These are phyloP conservation scores for Amylostereum areolatum DNA, from an alignment of 1,284 basidiomycete genomes.

Conservation along the genomic window DNA sequence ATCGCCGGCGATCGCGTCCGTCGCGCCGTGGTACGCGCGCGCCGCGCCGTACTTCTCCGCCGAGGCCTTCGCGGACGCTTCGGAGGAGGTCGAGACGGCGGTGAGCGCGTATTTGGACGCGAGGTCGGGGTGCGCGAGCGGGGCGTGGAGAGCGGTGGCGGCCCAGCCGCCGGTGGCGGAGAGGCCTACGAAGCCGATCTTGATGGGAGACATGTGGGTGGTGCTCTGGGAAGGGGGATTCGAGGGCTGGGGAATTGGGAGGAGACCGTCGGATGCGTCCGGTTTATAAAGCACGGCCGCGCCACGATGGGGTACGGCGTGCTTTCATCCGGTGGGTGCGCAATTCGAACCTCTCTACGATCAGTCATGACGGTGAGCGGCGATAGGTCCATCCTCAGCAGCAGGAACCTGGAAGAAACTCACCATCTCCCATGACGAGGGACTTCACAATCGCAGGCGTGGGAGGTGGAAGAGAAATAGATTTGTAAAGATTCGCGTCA, in stretches of 20 bases:
- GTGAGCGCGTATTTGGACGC: not conserved
- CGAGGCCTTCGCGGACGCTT: not conserved
- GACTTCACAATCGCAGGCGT: too few species aligned
- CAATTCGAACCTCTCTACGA: too few species aligned
- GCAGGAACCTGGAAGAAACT: too few species aligned
- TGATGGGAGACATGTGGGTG: not conserved
- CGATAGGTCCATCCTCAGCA: too few species aligned
- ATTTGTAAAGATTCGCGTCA: too few species aligned
- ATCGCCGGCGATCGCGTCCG: constrained; percentile 23
- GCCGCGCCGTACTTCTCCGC: constrained; percentile 9
- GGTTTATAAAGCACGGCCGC: too few species aligned
- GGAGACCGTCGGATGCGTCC: too few species aligned
- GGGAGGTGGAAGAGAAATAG: too few species aligned
- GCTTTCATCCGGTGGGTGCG: too few species aligned
- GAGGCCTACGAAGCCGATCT: not conserved
- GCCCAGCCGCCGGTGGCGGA: not conserved
- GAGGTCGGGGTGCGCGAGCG: not conserved
- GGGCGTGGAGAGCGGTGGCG: not conserved
- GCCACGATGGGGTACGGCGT: too few species aligned
- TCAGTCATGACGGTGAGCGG: too few species aligned
- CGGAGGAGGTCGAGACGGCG: not conserved
- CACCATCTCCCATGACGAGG: too few species aligned
- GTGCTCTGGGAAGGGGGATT: not conserved
- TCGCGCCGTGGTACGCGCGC: constrained; percentile 23
- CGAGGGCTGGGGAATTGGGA: not conserved